Percentiles rank a stretch among this genome's conserved stretches.
These are phyloP conservation scores for Erythrophleum ivorense DNA, from an alignment of 331 rosid genomes.

Conservation along the genomic window DNA sequence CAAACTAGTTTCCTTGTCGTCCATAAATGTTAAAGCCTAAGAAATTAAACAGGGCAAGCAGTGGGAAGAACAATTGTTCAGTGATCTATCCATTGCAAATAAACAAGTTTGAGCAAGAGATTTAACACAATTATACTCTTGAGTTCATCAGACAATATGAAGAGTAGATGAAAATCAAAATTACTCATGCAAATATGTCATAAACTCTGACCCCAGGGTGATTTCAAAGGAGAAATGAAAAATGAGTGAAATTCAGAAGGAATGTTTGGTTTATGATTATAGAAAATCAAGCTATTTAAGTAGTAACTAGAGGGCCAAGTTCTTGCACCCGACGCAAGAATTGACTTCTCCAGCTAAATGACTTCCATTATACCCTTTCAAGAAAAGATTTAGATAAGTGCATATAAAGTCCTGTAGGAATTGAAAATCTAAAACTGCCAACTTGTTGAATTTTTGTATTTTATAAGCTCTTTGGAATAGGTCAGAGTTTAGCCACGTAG, in stretches of 20 bases:
- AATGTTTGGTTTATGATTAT: neutral
- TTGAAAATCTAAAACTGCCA: neutral
- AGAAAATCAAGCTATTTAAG: neutral
- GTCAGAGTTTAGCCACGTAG: too few relatives aligned
- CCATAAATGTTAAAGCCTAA: too few relatives aligned
- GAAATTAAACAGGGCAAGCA: too few relatives aligned
- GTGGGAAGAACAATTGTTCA: too few relatives aligned
- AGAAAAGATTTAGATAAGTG: too few relatives aligned
- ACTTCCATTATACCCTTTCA: neutral
- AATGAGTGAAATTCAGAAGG: neutral
- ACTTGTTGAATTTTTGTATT: neutral
- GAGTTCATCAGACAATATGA: neutral
- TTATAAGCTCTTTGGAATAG: too few relatives aligned
- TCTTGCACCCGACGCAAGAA: slow-evolving; percentile 40
- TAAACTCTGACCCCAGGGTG: neutral
- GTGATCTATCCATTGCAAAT: too few relatives aligned
- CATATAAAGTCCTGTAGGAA: neutral
- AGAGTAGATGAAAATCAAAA: too few relatives aligned
- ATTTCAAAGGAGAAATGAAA: neutral
- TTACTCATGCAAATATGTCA: neutral
- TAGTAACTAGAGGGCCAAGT: neutral
- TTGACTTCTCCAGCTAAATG: slow-evolving; percentile 11
- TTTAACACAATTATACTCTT: too few relatives aligned
- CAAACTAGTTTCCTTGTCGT: too few relatives aligned
- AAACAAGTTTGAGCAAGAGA: neutral